A percentile compares a stretch with the other conserved stretches of the same genome.
Conservation (phyloP, 2,329 filamentous ascomycete species). For the Fusarium musae region DNA sequence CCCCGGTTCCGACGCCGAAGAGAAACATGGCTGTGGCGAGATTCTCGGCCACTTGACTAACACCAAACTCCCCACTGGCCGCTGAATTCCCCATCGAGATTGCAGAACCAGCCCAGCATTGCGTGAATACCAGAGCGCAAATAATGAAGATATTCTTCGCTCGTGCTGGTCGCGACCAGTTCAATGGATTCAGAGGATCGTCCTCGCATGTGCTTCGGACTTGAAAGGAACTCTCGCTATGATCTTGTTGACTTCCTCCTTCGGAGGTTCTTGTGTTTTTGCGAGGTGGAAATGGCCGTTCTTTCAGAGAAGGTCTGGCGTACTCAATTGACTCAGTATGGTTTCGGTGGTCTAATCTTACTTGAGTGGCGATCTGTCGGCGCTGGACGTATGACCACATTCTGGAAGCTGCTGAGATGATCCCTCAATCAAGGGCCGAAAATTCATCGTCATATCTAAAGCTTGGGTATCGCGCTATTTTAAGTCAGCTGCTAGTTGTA, state of each 20-base stretch:
- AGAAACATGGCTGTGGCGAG: conserved; percentile 54
- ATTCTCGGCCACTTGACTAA: conserved; percentile 61
- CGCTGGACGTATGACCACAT: conserved; percentile 1
- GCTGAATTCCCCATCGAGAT: conserved; percentile 59
- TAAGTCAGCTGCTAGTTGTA: neutral
- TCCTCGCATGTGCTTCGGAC: conserved; percentile 7
- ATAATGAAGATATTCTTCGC: conserved; percentile 48
- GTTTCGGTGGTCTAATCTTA: neutral
- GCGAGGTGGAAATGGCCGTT: neutral
- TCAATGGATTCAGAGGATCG: conserved; percentile 55
- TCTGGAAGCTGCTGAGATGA: neutral
- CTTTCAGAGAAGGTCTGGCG: too few relatives aligned
- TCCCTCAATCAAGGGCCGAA: neutral
- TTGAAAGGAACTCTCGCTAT: neutral
- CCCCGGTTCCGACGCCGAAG: conserved; percentile 50
- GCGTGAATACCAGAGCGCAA: conserved; percentile 52
- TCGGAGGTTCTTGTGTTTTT: neutral
- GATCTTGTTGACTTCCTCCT: neutral
- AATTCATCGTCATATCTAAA: neutral
- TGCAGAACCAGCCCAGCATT: conserved; percentile 60
- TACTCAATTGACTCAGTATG: neutral
- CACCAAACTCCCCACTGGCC: conserved; percentile 56
- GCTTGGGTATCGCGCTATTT: too few relatives aligned
- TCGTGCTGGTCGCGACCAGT: conserved; percentile 48
- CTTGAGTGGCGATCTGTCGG: neutral